Evolutionary conservation across 257 asterid species (phyloP).

Genomic region (Solanum piurae): DNA sequence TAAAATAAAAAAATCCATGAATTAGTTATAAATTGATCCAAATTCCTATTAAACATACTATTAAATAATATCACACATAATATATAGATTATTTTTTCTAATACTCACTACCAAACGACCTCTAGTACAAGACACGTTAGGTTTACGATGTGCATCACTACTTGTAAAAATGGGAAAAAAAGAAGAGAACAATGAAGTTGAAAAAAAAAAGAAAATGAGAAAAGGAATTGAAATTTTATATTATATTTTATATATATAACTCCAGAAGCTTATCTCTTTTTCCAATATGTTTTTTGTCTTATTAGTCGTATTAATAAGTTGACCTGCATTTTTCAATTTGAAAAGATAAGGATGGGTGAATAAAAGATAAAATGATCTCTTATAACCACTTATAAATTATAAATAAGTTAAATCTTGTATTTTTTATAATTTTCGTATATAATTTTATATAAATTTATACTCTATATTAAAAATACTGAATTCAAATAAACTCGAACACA

Average conservation of each 20-base stretch:
- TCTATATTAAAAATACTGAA: not conserved
- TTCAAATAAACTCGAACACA: accelerated
- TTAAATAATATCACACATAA: no score
- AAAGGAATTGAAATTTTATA: not conserved
- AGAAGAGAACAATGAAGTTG: no score
- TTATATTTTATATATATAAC: not conserved
- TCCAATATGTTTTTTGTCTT: not conserved
- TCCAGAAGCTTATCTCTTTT: not conserved
- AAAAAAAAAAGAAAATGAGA: no score
- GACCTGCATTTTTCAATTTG: not conserved
- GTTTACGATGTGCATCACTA: not conserved
- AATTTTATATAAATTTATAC: not conserved
- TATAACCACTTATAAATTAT: not conserved
- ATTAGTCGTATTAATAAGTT: not conserved
- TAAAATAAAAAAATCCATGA: no score
- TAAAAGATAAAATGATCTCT: not conserved
- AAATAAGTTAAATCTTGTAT: not conserved
- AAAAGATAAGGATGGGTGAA: not conserved
- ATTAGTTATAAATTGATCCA: no score
- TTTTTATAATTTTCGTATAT: not conserved
- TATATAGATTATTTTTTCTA: no score
- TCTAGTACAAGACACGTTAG: not conserved
- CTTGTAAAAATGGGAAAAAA: not conserved
- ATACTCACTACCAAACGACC: accelerated
- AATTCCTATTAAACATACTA: accelerated